Base-by-base conservation (phyloP, 2,329 filamentous ascomycete species). In the Microcera coccophila region DNA sequence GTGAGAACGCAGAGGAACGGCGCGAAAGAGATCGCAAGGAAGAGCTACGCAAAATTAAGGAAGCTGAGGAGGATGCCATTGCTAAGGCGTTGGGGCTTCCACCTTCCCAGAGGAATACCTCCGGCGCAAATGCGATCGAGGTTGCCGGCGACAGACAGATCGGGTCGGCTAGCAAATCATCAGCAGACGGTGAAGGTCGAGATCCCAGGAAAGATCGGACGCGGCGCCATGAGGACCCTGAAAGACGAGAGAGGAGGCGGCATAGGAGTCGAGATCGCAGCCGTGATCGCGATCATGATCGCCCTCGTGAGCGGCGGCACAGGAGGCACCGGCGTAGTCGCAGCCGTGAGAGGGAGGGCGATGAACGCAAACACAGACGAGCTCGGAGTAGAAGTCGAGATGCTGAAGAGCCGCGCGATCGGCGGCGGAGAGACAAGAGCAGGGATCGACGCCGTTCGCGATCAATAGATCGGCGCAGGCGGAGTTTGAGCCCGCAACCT, bases 21-120 rank as follows among this genome's bases (percentile, higher is more conserved):
- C 70, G 67, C 14, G 78, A 73, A 33, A 72, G 80, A 48, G 78
- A 85, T 60, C 75, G 85, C 41, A 82, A 81, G 47, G 85, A 89
- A 57, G 91, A 96, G 65, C 76, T 93, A 55, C 79, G 81, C 54
- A 82, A 77, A 54, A 77, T 96, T 62, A 96, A 95, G 60, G 87
- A 95, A 64, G 88, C 86, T 0, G 93, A 98, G 60, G 87, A 95
- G 62, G 91, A 96, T 63, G 93, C 90, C 2, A 84, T 97, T 62
- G 83, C 89, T 3, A 76, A 74, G 34, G 90, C 90, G 0, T 70
- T 98, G 41, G 93, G 93, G 0, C 69, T 96, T 21, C 89, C 88
- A 1, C 75, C 85, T 2, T 78, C 84, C 1, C 69, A 74, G 5
- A 74, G 79, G 39, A 76, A 79, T 37, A 70, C 72, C 1, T 78